A percentile compares a stretch with the other conserved stretches of the same genome.
Evolutionary conservation across 2,329 filamentous ascomycete genomes (phyloP).

Genomic region (Ceratocystis colombiana): DNA sequence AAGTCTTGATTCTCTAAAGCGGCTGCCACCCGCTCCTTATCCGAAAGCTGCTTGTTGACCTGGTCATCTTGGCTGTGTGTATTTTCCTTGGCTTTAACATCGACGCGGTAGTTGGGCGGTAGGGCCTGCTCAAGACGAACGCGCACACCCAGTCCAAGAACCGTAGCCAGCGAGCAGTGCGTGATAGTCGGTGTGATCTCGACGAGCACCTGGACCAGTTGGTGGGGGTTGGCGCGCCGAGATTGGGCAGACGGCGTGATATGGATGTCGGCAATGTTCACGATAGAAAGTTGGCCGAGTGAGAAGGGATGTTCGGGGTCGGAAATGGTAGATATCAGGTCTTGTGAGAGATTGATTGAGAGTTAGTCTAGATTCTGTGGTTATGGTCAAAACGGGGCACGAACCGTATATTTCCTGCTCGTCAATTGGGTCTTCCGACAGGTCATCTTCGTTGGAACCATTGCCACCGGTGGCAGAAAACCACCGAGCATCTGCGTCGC

Average conservation of each 20-base stretch:
- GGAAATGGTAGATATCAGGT: slow-evolving; percentile 87
- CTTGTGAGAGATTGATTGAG: slow-evolving; percentile 32
- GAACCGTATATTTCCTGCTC: slow-evolving; percentile 93
- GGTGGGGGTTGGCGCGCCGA: slow-evolving; percentile 39
- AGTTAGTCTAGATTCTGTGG: not conserved
- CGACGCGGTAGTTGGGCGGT: slow-evolving; percentile 81
- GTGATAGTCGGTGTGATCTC: slow-evolving; percentile 94
- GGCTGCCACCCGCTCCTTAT: slow-evolving; percentile 93
- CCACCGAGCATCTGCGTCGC: slow-evolving; percentile 26
- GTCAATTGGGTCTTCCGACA: slow-evolving; percentile 64
- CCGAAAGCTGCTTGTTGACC: slow-evolving; percentile 90
- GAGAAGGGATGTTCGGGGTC: slow-evolving; percentile 95
- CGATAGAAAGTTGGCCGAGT: slow-evolving; percentile 82
- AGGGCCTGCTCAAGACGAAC: slow-evolving; percentile 84
- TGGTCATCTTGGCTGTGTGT: slow-evolving; percentile 93
- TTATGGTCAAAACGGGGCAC: slow-evolving; percentile 26
- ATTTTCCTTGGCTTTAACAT: slow-evolving; percentile 89
- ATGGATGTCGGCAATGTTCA: slow-evolving; percentile 88
- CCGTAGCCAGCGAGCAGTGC: slow-evolving; percentile 90
- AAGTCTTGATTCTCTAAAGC: slow-evolving; percentile 89
- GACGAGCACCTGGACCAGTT: slow-evolving; percentile 64
- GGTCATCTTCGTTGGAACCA: slow-evolving; percentile 42
- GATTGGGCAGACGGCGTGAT: slow-evolving; percentile 45
- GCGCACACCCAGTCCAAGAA: slow-evolving; percentile 87
- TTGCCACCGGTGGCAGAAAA: slow-evolving; percentile 37